Base-by-base conservation (phyloP, 352 stramenopile genomes). In the Pythium chondricola region DNA sequence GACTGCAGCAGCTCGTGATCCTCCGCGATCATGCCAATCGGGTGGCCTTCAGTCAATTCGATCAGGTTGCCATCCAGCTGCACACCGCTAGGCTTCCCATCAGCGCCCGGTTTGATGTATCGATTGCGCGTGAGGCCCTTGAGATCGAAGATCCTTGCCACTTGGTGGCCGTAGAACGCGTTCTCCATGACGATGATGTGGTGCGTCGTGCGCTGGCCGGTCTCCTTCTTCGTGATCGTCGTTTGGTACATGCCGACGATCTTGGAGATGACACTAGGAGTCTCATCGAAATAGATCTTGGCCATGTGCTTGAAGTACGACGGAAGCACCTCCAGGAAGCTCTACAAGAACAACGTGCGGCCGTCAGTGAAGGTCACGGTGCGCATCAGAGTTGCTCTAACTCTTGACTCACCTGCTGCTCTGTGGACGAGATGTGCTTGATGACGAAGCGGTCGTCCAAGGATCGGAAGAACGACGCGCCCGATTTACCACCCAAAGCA, bases 201-300 rank as follows among this genome's bases (percentile, higher is more conserved):
- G 56, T 85, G 66, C 36, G 71, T 92, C 58, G 52, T 95, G 71
- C 81, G 95, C 63, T 80, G 95, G 39, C 89, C 95, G 60, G 61
- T 83, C 81, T 81, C 90, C 61, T 84, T 98, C 33, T 82, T 95
- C 56, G 65, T 98, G 84, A 88, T 97, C 63, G 78, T 97, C 25
- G 98, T 97, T 58, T 98, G 95, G 70, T 98, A 99, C 24, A 99
- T 90, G 2, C 96, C 96, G 7, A 99, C 76, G 41, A 97, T 98
- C 62, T 98, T 98, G 44, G 93, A 98, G 11, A 99, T 68, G 10
- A 98, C 77, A 39, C 93, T 98, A 51, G 84, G 65, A 2, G 92
- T 61, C 17, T 90, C 81, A 53, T 99, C 93, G 56, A 98, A 98
- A 59, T 98, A 97, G 7, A 97, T 85, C 54, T 96, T 97, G 33